Percentiles rank a stretch among this genome's conserved stretches.
Evolutionary conservation across 2,329 filamentous ascomycete genomes (phyloP).

Genomic region (Aspergillus viridinutans): DNA sequence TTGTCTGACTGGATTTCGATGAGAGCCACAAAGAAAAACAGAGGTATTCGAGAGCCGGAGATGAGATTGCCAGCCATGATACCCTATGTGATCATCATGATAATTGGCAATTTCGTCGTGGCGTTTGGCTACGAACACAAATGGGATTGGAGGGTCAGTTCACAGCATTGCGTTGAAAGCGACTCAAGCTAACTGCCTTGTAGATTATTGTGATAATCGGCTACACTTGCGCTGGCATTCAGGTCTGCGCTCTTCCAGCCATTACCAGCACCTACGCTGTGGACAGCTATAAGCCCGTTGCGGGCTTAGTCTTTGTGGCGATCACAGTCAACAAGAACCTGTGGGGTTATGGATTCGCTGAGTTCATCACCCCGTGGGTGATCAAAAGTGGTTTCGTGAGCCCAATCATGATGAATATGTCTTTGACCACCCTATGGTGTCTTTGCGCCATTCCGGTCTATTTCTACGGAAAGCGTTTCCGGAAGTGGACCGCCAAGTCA

Average conservation of each 20-base stretch:
- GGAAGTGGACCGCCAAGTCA: slow-evolving; percentile 53
- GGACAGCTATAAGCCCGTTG: slow-evolving; percentile 61
- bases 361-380: slow-evolving; percentile 54
- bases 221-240: slow-evolving; percentile 53
- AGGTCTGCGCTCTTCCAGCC: slow-evolving; percentile 57
- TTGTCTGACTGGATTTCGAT: slow-evolving; percentile 56
- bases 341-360: slow-evolving; percentile 58
- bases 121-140: slow-evolving; percentile 50
- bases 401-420: slow-evolving; percentile 59
- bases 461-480: slow-evolving; percentile 55
- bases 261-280: slow-evolving; percentile 58
- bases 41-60: slow-evolving; percentile 55
- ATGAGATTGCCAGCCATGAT: slow-evolving; percentile 56
- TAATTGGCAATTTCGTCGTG: slow-evolving; percentile 56
- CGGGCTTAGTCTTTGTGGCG: slow-evolving; percentile 56
- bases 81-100: slow-evolving; percentile 54
- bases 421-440: slow-evolving; percentile 51
- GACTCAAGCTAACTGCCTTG: background rate
- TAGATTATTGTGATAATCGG: slow-evolving; percentile 53
- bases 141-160: slow-evolving; percentile 51
- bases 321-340: slow-evolving; percentile 63
- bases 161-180: background rate
- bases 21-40: slow-evolving; percentile 49
- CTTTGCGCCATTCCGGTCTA: slow-evolving; percentile 54
- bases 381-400: slow-evolving; percentile 48